Evolutionary conservation across 129 eudicot genomes (phyloP).

Genomic region (Cynara cardunculus): DNA sequence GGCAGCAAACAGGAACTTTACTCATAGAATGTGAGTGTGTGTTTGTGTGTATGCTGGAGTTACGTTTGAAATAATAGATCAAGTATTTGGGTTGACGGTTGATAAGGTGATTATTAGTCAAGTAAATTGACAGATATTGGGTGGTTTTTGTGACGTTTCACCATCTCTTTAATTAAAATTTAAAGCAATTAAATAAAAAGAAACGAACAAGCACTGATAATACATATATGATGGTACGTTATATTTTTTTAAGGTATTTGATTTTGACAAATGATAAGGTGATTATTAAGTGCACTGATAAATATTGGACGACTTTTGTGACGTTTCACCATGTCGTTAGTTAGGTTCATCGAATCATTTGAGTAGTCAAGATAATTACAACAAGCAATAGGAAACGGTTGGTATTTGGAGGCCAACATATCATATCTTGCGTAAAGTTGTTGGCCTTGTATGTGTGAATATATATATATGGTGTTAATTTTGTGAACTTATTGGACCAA

Average conservation of each 20-base stretch:
- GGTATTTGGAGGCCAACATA: neutral
- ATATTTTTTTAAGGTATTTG: neutral
- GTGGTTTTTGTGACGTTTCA: neutral
- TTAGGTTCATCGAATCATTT: neutral
- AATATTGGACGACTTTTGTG: neutral
- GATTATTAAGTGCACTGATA: neutral
- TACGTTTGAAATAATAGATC: too few relatives aligned
- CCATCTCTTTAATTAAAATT: neutral
- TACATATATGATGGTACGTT: neutral
- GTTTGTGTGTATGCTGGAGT: neutral
- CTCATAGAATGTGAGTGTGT: too few relatives aligned
- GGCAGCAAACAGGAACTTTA: too few relatives aligned
- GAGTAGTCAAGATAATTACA: neutral
- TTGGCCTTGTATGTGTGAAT: neutral
- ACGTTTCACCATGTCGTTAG: neutral
- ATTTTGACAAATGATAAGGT: neutral
- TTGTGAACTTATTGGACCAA: too few relatives aligned
- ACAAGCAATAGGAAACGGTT: neutral
- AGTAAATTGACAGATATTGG: neutral
- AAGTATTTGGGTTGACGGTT: neutral
- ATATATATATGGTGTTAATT: too few relatives aligned
- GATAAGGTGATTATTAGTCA: neutral
- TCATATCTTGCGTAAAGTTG: neutral
- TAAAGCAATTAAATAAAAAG: neutral
- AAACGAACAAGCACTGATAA: neutral